Percentiles rank a stretch among this genome's conserved stretches.
phyloP scores from a whole-genome alignment of 805 yeast genomes.

The Kurtzmaniella fragi region DNA sequence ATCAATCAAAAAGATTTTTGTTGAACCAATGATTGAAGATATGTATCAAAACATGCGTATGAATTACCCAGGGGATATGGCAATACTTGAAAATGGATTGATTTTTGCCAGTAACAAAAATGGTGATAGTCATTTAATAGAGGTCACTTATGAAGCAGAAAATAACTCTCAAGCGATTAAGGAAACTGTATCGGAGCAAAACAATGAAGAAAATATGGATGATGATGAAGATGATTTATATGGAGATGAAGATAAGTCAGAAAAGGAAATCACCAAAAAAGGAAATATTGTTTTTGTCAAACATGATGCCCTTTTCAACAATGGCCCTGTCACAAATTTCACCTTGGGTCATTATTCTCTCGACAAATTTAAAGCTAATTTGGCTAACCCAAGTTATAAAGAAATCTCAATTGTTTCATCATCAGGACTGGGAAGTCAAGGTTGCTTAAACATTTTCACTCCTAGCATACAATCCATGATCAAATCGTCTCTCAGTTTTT shows the following conservation, averaged over 20 bases:
- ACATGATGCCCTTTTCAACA: slow-evolving; percentile 53
- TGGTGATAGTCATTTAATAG: slow-evolving; percentile 52
- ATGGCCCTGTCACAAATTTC: slow-evolving; percentile 72
- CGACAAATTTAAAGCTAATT: slow-evolving; percentile 52
- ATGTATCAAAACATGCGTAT: slow-evolving; percentile 28
- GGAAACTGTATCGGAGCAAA: slow-evolving; percentile 12
- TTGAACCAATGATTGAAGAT: slow-evolving; percentile 25
- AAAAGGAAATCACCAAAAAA: slow-evolving; percentile 9
- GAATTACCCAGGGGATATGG: slow-evolving; percentile 36
- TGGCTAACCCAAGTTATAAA: slow-evolving; percentile 60
- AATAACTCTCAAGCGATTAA: neutral
- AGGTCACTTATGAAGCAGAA: slow-evolving; percentile 26
- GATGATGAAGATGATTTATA: slow-evolving; percentile 45
- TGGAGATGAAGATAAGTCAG: slow-evolving; percentile 15
- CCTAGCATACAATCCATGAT: slow-evolving; percentile 67
- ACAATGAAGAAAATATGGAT: slow-evolving; percentile 16
- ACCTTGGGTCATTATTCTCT: slow-evolving; percentile 58
- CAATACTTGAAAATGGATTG: slow-evolving; percentile 35
- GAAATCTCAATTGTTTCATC: slow-evolving; percentile 68
- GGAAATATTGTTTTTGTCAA: slow-evolving; percentile 31
- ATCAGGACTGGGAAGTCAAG: slow-evolving; percentile 55
- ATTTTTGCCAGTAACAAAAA: slow-evolving; percentile 59
- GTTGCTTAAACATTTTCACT: slow-evolving; percentile 56
- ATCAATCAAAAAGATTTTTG: slow-evolving; percentile 28
- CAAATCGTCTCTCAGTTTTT: slow-evolving; percentile 63